Base-by-base conservation (phyloP, 2,329 filamentous ascomycete genomes). In the Monascus ruber region DNA sequence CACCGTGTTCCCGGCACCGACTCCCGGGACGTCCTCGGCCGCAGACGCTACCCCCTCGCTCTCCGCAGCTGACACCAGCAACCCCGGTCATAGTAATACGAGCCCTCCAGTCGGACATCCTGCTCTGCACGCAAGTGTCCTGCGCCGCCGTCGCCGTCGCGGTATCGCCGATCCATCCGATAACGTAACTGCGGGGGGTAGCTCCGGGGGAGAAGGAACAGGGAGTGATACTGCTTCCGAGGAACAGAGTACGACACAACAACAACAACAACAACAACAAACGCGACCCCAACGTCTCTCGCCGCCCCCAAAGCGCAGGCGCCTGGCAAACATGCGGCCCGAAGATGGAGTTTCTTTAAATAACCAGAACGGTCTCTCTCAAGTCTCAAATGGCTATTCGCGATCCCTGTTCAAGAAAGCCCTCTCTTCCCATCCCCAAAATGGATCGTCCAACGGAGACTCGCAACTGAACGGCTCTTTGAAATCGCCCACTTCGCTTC, bases 291-390 rank as follows among this genome's bases (percentile, higher is more conserved):
- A 59, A 47, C 52, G 50, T 49, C 51, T 50, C 42, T 51, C 52
- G 42, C 59, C 62, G 29, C 56, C 56, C 38, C 64, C 68, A 53
- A 80, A 81, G 66, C 76, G 79, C 60, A 73, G 73, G 60, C 71
- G 74, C 53, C 62, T 68, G 51, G 56, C 64, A 59, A 78, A 63
- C 60, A 85, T 84, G 79, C 72, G 77, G 65, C 68, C 73, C 46
- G 75, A 81, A 61, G 70, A 68, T 46, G 72, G 75, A 39, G 41
- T 46, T 29, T 56, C 55, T 55, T 49, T 65, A 58, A 64, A 63
- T 56, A 69, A 56, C 54, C 64, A 72, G 50, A 80, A 78, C 56
- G 75, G 75, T 48, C 66, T 70, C 45, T 69, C 68, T 44, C 60
- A 69, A 48, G 64, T 71, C 42, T 69, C 74, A 27, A 82, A 81